Evolutionary conservation across 345 rosid species (phyloP).

Genomic region (Physaria fendleri): DNA sequence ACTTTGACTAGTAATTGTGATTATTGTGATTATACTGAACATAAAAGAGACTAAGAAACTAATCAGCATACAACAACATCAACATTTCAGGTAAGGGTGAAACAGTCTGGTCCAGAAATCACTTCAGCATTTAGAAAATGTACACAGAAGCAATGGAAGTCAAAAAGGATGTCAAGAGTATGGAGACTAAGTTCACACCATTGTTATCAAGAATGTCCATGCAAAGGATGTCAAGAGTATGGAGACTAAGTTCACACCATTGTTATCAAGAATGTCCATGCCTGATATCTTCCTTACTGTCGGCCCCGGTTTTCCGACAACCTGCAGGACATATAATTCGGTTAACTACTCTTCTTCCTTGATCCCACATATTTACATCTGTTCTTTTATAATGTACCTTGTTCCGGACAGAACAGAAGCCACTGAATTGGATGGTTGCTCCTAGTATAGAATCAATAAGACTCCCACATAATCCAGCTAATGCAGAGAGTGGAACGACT

Average conservation of each 20-base stretch:
- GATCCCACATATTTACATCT: background rate
- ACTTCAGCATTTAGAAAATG: slow-evolving; percentile 51
- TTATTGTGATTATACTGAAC: background rate
- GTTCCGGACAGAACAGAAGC: slow-evolving; percentile 84
- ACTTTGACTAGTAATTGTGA: background rate
- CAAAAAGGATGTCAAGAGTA: slow-evolving; percentile 53
- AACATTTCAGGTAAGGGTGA: background rate
- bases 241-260: slow-evolving; percentile 79
- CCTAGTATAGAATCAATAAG: slow-evolving; percentile 81
- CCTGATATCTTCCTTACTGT: slow-evolving; percentile 90
- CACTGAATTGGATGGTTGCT: slow-evolving; percentile 93
- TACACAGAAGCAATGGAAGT: slow-evolving; percentile 51
- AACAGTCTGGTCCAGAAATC: background rate
- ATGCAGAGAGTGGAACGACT: slow-evolving; percentile 61
- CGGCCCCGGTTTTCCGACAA: slow-evolving; percentile 88
- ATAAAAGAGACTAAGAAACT: background rate
- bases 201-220: slow-evolving; percentile 99
- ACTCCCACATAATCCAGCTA: slow-evolving; percentile 84
- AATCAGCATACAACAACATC: background rate
- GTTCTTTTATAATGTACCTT: slow-evolving; percentile 43
- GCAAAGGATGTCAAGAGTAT: slow-evolving; percentile 51
- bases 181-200: slow-evolving; percentile 74
- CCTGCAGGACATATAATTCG: slow-evolving; percentile 34
- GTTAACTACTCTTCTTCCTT: background rate
- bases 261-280: slow-evolving; percentile 78